Conservation (phyloP, 352 stramenopile species). For the Phytophthora lateralis region DNA sequence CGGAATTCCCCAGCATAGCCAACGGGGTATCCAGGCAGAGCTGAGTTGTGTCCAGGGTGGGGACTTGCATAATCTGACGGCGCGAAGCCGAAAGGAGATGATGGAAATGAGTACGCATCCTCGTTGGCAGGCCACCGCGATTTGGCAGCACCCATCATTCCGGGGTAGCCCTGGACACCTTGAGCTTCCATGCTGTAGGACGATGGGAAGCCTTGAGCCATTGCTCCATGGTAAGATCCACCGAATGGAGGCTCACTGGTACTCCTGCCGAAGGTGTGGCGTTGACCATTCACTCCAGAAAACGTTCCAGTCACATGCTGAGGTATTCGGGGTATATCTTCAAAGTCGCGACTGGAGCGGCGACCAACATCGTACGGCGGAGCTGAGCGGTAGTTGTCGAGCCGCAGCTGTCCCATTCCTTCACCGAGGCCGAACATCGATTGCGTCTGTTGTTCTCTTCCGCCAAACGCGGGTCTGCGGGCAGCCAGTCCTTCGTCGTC, state of each 20-base stretch:
- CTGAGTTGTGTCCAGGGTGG: constrained; percentile 17
- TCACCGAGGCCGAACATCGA: constrained; percentile 32
- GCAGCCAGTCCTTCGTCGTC: constrained; percentile 17
- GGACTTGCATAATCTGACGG: constrained; percentile 33
- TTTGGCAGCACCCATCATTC: constrained; percentile 30
- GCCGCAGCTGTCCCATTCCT: constrained; percentile 35
- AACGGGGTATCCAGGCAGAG: constrained; percentile 16
- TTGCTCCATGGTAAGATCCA: constrained; percentile 27
- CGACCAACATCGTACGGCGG: constrained; percentile 19
- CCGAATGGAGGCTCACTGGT: constrained; percentile 38
- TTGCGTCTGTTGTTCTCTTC: constrained; percentile 19
- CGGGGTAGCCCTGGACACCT: constrained; percentile 26
- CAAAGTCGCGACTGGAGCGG: constrained; percentile 20
- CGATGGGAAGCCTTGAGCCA: constrained; percentile 33
- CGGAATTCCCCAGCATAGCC: constrained; percentile 30
- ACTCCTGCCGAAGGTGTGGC: constrained; percentile 29
- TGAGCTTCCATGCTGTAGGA: constrained; percentile 25
- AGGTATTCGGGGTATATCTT: constrained; percentile 17
- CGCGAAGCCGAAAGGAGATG: constrained; percentile 31
- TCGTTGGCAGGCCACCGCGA: constrained; percentile 29
- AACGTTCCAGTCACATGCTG: constrained; percentile 18
- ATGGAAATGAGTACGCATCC: constrained; percentile 25
- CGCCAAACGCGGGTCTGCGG: constrained; percentile 25
- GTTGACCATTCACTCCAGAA: constrained; percentile 22
- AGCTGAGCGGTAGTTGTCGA: constrained; percentile 34